Evolutionary conservation across 345 rosid species (phyloP).

Genomic region (Xanthoceras sorbifolium): DNA sequence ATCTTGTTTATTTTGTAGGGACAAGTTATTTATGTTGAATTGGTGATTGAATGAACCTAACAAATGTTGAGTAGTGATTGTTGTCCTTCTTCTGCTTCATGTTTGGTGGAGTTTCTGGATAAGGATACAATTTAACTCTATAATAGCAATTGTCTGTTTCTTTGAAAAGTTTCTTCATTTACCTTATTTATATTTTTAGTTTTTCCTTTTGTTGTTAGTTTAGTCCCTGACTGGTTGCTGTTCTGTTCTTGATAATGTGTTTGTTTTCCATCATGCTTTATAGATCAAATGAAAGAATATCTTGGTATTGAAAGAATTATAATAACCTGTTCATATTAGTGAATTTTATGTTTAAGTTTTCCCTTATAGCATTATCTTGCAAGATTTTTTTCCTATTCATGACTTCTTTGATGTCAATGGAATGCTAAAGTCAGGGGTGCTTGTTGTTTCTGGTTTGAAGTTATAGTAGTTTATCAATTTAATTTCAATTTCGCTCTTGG

Average conservation of each 20-base stretch:
- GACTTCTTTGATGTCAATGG: conserved; percentile 19
- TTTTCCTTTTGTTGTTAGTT: background rate
- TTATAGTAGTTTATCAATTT: background rate
- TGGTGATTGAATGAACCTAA: conserved; percentile 7
- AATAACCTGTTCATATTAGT: background rate
- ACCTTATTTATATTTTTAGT: background rate
- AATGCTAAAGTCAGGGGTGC: conserved; percentile 18
- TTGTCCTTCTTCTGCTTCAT: conserved; percentile 6
- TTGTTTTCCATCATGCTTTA: background rate
- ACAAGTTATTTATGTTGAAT: conserved; percentile 13
- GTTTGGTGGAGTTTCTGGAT: conserved; percentile 11
- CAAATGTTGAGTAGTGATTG: background rate
- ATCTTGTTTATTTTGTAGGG: conserved; percentile 27
- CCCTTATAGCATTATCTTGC: conserved; percentile 8
- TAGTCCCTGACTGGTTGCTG: background rate
- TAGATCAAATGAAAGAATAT: background rate
- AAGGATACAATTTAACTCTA: conserved; percentile 5
- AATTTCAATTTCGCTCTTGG: background rate
- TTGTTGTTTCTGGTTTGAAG: background rate
- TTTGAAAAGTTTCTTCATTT: background rate
- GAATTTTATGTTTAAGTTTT: background rate
- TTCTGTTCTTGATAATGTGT: background rate
- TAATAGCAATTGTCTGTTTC: background rate
- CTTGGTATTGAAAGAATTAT: background rate
- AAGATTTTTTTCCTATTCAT: conserved; percentile 2